Evolutionary conservation across 2,329 filamentous ascomycete genomes (phyloP).

Genomic region (Basipetospora chlamydospora): DNA sequence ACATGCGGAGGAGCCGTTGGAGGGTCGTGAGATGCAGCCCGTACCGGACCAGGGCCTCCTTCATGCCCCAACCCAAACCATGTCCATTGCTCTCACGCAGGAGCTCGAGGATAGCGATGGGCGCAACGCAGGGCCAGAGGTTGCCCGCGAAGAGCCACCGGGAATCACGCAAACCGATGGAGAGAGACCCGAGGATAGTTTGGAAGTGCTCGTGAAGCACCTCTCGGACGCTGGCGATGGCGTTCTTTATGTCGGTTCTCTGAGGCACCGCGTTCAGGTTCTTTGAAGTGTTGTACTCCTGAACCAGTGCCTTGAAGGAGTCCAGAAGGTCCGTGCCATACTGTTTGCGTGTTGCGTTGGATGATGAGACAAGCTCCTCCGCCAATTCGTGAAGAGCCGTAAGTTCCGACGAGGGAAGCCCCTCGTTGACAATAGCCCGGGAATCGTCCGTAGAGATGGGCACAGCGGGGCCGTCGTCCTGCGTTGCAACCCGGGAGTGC

Average conservation of each 20-base stretch:
- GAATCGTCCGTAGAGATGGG: too few species aligned
- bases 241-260: too few species aligned
- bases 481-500: too few species aligned
- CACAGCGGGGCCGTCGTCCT: too few species aligned
- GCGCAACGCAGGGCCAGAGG: constrained; percentile 31
- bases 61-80: constrained; percentile 20
- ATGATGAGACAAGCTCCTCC: background rate
- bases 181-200: too few species aligned
- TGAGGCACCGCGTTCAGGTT: too few species aligned
- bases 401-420: too few species aligned
- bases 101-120: constrained; percentile 28
- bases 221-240: too few species aligned
- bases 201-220: too few species aligned
- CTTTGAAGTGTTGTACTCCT: background rate
- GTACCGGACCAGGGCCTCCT: constrained; percentile 24
- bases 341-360: background rate
- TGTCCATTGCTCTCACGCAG: constrained; percentile 16
- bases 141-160: constrained; percentile 25
- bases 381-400: background rate
- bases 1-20: constrained; percentile 30
- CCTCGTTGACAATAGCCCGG: too few species aligned
- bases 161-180: too few species aligned
- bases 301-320: background rate
- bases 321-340: background rate
- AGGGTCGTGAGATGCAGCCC: constrained; percentile 26